A percentile compares a stretch with the other conserved stretches of the same genome.
Evolutionary conservation across 2,329 filamentous ascomycete species (phyloP).

Genomic region (Neofusicoccum sp.): DNA sequence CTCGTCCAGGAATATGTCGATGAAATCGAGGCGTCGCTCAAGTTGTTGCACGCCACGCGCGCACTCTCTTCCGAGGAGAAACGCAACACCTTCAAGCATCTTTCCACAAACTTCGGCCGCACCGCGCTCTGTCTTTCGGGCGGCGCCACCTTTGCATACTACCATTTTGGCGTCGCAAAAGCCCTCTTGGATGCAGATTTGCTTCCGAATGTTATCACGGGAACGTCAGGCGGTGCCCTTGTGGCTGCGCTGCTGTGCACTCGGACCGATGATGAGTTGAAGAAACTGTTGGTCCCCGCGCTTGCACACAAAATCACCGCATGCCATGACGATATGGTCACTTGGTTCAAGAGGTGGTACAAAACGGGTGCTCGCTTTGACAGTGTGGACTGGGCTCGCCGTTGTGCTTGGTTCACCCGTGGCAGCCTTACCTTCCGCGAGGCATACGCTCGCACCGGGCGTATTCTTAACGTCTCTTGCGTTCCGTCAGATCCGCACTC

Average conservation of each 20-base stretch:
- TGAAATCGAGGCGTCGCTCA: slow-evolving; percentile 72
- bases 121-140: slow-evolving; percentile 92
- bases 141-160: slow-evolving; percentile 93
- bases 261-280: slow-evolving; percentile 87
- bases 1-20: slow-evolving; percentile 88
- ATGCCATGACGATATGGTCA: slow-evolving; percentile 74
- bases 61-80: slow-evolving; percentile 74
- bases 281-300: slow-evolving; percentile 80
- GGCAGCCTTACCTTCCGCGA: slow-evolving; percentile 94
- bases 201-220: slow-evolving; percentile 91
- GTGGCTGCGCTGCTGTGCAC: slow-evolving; percentile 87
- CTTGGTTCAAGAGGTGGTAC: slow-evolving; percentile 86
- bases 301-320: slow-evolving; percentile 84
- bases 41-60: slow-evolving; percentile 68
- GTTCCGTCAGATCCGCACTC: slow-evolving; percentile 95
- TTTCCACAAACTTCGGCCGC: slow-evolving; percentile 87
- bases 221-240: slow-evolving; percentile 90
- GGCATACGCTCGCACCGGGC: slow-evolving; percentile 89
- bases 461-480: slow-evolving; percentile 93
- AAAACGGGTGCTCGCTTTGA: slow-evolving; percentile 92
- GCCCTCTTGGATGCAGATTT: slow-evolving; percentile 84
- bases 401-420: slow-evolving; percentile 85
- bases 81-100: slow-evolving; percentile 78
- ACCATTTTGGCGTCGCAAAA: slow-evolving; percentile 91
- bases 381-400: slow-evolving; percentile 84